Evolutionary conservation across 139 green algal species (phyloP).

Genomic region (Chlorella vulgaris): DNA sequence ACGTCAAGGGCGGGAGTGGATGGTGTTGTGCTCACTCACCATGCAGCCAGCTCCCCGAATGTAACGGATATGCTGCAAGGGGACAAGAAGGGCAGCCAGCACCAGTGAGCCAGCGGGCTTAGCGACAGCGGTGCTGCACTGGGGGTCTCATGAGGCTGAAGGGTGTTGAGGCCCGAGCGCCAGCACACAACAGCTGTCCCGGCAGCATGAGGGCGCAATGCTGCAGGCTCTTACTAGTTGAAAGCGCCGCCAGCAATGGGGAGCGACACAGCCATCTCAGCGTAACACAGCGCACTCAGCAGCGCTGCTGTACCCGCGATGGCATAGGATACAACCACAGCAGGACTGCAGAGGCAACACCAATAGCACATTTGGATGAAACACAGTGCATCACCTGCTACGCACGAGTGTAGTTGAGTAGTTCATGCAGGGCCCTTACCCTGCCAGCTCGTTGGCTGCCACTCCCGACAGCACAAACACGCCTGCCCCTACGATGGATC

Average conservation of each 20-base stretch:
- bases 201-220: too few relatives aligned
- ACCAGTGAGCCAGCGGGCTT: too few relatives aligned
- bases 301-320: constrained; percentile 68
- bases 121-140: too few relatives aligned
- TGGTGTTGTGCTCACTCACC: too few relatives aligned
- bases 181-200: too few relatives aligned
- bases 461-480: constrained; percentile 90
- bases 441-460: constrained; percentile 64
- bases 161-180: too few relatives aligned
- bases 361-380: neutral
- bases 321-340: constrained; percentile 71
- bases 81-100: neutral
- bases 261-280: constrained; percentile 74
- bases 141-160: too few relatives aligned
- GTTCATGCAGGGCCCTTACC: too few relatives aligned
- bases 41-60: constrained; percentile 82
- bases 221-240: too few relatives aligned
- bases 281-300: constrained; percentile 84
- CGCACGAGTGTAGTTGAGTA: too few relatives aligned
- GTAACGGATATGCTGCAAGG: constrained; percentile 44
- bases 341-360: constrained; percentile 33
- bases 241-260: constrained; percentile 76
- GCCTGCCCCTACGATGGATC: constrained; percentile 87
- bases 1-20: too few relatives aligned
- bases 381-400: neutral